A percentile compares a stretch with the other conserved stretches of the same genome.
phyloP scores from a whole-genome alignment of 805 yeast species.

The Yamadazyma scolyti region DNA sequence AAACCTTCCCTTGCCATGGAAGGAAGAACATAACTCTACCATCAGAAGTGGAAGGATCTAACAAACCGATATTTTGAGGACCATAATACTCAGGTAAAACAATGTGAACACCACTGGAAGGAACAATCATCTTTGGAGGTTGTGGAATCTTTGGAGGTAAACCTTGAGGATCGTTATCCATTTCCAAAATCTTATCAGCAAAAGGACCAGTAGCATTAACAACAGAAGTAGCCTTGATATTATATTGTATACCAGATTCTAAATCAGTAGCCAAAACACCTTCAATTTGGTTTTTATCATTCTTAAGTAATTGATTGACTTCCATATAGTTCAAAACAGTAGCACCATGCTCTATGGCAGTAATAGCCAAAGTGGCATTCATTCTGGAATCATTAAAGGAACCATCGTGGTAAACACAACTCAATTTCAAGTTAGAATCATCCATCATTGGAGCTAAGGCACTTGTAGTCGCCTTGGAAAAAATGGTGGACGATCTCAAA shows the following conservation, averaged over 20 bases:
- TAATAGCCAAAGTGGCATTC: conserved; percentile 79
- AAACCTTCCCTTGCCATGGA: conserved; percentile 97
- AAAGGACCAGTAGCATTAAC: conserved; percentile 96
- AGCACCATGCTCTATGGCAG: conserved; percentile 86
- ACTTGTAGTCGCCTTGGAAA: conserved; percentile 61
- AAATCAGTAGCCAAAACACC: conserved; percentile 77
- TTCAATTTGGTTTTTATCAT: conserved; percentile 51
- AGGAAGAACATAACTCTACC: conserved; percentile 96
- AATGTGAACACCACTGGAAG: conserved; percentile 91
- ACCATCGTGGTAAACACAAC: conserved; percentile 93
- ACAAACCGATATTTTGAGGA: conserved; percentile 80
- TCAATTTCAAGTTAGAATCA: conserved; percentile 74
- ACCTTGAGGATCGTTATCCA: conserved; percentile 74
- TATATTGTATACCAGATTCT: conserved; percentile 61
- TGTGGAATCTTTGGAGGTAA: conserved; percentile 50
- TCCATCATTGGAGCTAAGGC: conserved; percentile 86
- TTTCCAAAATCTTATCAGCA: conserved; percentile 77
- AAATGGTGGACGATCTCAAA: conserved; percentile 70
- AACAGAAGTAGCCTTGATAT: conserved; percentile 66
- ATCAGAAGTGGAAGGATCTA: conserved; percentile 89
- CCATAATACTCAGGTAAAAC: conserved; percentile 90
- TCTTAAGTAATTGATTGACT: conserved; percentile 69
- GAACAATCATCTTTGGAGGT: conserved; percentile 81
- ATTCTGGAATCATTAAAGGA: conserved; percentile 89
- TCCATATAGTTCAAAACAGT: conserved; percentile 84